Evolutionary conservation across 2,329 filamentous ascomycete genomes (phyloP).

Genomic region (Hirsutella thompsonii): DNA sequence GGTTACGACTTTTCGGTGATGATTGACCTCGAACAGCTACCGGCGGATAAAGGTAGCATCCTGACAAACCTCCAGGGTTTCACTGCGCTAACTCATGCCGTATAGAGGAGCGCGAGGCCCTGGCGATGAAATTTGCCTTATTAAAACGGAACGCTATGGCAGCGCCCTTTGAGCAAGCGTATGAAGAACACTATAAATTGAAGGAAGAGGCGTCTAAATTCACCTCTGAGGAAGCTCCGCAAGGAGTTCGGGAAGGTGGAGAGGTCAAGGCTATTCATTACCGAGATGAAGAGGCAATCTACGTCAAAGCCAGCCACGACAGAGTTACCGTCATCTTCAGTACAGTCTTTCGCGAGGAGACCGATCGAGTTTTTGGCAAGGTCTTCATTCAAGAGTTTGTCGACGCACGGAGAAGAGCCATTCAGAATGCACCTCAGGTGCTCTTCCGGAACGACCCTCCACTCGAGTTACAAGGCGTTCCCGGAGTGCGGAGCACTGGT

Average conservation of each 20-base stretch:
- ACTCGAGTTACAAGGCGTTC: constrained; percentile 76
- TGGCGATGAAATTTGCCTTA: constrained; percentile 77
- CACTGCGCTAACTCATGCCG: neutral
- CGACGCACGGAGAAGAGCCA: constrained; percentile 83
- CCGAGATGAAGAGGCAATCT: constrained; percentile 96
- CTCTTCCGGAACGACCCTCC: constrained; percentile 92
- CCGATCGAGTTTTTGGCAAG: constrained; percentile 92
- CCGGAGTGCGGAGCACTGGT: constrained; percentile 63
- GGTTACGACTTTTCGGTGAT: constrained; percentile 94
- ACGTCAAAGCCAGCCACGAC: constrained; percentile 94
- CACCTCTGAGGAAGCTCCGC: constrained; percentile 85
- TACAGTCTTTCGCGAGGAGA: constrained; percentile 95
- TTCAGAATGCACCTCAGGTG: constrained; percentile 97
- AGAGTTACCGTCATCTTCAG: constrained; percentile 98
- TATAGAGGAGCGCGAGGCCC: constrained; percentile 68
- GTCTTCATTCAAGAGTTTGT: constrained; percentile 99
- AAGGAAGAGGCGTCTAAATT: constrained; percentile 85
- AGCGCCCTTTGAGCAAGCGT: constrained; percentile 93
- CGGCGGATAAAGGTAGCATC: constrained; percentile 55
- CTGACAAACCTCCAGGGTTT: too few species aligned
- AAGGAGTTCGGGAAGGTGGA: constrained; percentile 79
- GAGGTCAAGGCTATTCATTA: constrained; percentile 96
- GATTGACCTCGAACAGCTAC: constrained; percentile 79
- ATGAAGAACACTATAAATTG: constrained; percentile 78
- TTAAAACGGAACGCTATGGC: constrained; percentile 99